Conservation (phyloP, 441 rosid species). For the Lepidium campestre region DNA sequence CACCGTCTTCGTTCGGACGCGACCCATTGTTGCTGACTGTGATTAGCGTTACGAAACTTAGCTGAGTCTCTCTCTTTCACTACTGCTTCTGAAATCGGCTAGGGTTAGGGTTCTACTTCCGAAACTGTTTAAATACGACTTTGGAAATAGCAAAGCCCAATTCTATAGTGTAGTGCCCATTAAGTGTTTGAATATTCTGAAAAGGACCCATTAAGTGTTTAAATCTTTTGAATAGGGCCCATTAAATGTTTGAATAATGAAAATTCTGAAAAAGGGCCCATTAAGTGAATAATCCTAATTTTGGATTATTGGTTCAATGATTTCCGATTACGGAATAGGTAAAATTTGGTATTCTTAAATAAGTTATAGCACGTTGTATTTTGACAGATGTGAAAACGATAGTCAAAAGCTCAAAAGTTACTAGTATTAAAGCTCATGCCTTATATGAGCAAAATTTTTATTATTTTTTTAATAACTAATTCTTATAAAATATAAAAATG, state of each 20-base stretch:
- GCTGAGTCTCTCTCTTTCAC: background rate
- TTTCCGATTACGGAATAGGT: too few species aligned
- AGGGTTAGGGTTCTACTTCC: constrained; percentile 1
- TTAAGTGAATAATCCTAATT: background rate
- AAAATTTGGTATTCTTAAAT: too few species aligned
- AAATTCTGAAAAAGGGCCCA: background rate
- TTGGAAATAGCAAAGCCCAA: constrained; percentile 7
- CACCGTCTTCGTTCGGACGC: constrained; percentile 68
- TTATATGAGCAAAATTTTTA: too few species aligned
- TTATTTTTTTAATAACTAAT: too few species aligned
- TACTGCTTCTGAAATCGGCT: background rate
- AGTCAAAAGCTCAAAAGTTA: too few species aligned
- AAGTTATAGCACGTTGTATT: too few species aligned
- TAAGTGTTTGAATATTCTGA: background rate
- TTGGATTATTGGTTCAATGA: too few species aligned
- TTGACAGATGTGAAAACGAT: too few species aligned
- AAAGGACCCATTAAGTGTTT: background rate
- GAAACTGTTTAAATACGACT: background rate
- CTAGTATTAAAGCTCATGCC: too few species aligned
- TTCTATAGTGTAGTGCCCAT: background rate
- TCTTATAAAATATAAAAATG: too few species aligned
- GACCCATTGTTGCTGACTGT: constrained; percentile 37
- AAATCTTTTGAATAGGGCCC: background rate
- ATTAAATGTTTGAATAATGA: background rate
- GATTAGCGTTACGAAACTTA: background rate